Evolutionary conservation across 2,329 filamentous ascomycete species (phyloP), one percentile per base, ranked within the genome.

Genomic region (Epicoccum sorghinum): DNA sequence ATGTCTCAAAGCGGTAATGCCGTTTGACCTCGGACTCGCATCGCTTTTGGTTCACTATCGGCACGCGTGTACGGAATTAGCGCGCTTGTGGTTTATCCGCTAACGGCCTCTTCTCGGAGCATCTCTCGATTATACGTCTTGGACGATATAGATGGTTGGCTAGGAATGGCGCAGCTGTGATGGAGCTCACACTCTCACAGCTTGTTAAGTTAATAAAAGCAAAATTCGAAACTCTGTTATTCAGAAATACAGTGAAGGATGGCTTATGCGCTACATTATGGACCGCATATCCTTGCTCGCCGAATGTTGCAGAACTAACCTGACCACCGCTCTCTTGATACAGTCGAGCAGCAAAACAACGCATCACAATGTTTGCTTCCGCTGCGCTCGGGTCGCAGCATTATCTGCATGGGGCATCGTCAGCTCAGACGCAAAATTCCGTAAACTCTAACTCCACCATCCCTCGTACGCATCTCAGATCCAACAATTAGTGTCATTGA

Each of bases 31-130:
- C 42, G 52, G 36, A 8, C 8, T 57, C n/a, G 50, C 24, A 38
- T 43, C 47, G 13, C 40, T n/a, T 47, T 29, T 51, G 25, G 29
- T 25, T 32, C 30, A 43, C 32, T 43, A 24, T 50, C 42, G 30
- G 32, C 45, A 22, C 47, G 18, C 46, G 50, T 39, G 47, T 55
- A 47, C 49, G 37, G 55, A 45, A 43, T 39, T 62, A 55, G 60
- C 24, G 38, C 22, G 30, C 29, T 49, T 52, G 55, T 51, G 50
- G 30, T 50, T 42, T 54, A 45, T 6, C 27, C 33, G 32, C 43
- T 59, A 53, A 62, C 60, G 60, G 60, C 58, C 53, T 36, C 29
- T 55, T 55, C 44, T 58, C 60, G 56, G 56, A 38, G 46, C 39
- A 38, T 40, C 27, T 48, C 42, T 43, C 41, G 37, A 44, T 18